Evolutionary conservation across 2,329 filamentous ascomycete genomes (phyloP), one percentile per base, ranked within the genome.

Genomic region (Verruconis gallopava): DNA sequence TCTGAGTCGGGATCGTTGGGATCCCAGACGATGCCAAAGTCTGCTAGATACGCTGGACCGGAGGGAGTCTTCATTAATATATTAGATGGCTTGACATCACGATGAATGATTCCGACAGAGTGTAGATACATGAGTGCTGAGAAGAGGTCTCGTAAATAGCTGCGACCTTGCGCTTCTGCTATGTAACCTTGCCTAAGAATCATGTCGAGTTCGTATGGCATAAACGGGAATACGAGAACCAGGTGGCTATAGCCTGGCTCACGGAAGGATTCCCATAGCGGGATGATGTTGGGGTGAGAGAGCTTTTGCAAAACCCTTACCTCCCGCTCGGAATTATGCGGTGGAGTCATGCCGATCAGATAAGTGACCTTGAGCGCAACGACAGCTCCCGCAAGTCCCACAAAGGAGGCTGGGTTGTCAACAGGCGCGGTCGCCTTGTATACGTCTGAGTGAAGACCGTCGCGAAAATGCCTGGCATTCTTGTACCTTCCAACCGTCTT

Each of bases 21-120:
- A 49, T 80, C 77, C 86, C 86, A 95, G 5, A 88, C 77, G 30
- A 91, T 93, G 39, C 91, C 89, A 63, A 98, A 96, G 59, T 98
- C 91, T 25, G 85, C 77, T 2, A 98, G 69, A 50, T 79, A 82
- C 3, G 83, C 84, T 3, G 85, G 81, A 0, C 82, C 83, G 4
- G 71, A 65, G 0, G 72, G 64, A 0, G 79, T 75, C 33, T 71
- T 65, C 36, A 94, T 70, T 5, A 95, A 67, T 25, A 98, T 72
- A 41, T 94, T 93, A 0, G 85, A 86, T 1, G 91, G 91, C 55
- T 98, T 98, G 55, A 98, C 67, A 55, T 98, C 91, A 44, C 91
- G 79, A 58, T 98, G 91, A 42, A 98, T 81, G 44, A 98, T 86
- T 5, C 77, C 81, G 18, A 75, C 63, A 5, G 59, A 51, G 56